Evolutionary conservation across 2,329 filamentous ascomycete species (phyloP).

Genomic region (Calycina marina): DNA sequence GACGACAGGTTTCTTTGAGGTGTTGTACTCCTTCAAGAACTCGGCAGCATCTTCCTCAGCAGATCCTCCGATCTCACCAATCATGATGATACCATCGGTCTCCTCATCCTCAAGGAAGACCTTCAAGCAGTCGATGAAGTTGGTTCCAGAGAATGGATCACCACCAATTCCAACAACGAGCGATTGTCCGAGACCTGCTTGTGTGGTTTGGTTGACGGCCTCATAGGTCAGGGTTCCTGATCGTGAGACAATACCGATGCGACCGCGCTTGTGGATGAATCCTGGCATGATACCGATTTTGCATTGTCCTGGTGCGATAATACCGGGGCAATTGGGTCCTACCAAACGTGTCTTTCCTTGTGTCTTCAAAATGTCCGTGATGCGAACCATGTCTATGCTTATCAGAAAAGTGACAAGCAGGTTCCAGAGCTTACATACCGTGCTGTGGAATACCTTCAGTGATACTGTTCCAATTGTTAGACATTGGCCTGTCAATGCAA

Average conservation of each 20-base stretch:
- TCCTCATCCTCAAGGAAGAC: conserved; percentile 93
- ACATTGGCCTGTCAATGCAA: conserved; percentile 7
- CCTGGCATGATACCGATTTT: conserved; percentile 99
- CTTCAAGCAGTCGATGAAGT: conserved; percentile 98
- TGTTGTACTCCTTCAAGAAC: conserved; percentile 88
- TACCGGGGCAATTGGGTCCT: conserved; percentile 94
- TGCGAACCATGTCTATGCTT: conserved; percentile 83
- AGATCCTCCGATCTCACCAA: conserved; percentile 94
- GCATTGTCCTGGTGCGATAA: conserved; percentile 91
- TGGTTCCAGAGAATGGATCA: conserved; percentile 97
- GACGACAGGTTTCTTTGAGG: conserved; percentile 85
- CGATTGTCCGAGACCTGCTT: conserved; percentile 91
- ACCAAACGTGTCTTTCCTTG: conserved; percentile 95
- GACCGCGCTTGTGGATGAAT: conserved; percentile 99
- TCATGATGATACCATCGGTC: conserved; percentile 99
- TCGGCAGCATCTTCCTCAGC: conserved; percentile 98
- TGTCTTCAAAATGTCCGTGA: conserved; percentile 94
- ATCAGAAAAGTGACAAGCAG: conserved; percentile 7
- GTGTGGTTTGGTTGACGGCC: conserved; percentile 98
- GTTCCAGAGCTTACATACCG: conserved; percentile 40
- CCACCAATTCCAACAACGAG: conserved; percentile 97
- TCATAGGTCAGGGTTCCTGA: conserved; percentile 98
- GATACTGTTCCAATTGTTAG: conserved; percentile 37
- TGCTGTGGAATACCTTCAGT: conserved; percentile 97
- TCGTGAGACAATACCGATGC: conserved; percentile 95